Evolutionary conservation across 2,329 filamentous ascomycete species (phyloP), one percentile per base, ranked within the genome.

Genomic region (Curvularia sp.): DNA sequence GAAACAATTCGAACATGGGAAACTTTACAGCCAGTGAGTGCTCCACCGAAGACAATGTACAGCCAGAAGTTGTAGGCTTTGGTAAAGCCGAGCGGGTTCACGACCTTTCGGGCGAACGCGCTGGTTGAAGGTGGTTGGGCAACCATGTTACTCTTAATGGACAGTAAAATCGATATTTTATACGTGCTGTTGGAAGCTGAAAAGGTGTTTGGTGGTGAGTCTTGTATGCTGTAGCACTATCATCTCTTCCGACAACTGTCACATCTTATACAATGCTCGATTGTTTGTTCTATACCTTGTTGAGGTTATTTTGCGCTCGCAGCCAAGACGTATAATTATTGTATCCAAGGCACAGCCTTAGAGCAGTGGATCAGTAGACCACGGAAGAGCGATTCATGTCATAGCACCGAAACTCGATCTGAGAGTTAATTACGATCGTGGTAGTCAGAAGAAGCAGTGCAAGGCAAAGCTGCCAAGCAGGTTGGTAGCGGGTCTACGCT

Each of bases 51-150:
- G 28, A 66, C 57, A 39, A 68, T 51, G 31, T 81, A 88, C 2
- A 88, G 76, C 38, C 77, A 62, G 63, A 88, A 86, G 70, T 86
- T 88, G 77, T 86, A 87, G 35, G 78, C 79, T 65, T 83, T 84
- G 2, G 75, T 71, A 75, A 88, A 88, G 49, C 86, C 86, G 26
- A 87, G 57, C 2, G 79, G 74, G 43, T 75, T 78, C 47, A 69
- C 65, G 22, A 72, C 52, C 9, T 54, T 62, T 9, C 62, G 55
- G 3, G 62, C 59, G 35, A 58, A 55, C 38, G 56, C 49, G 15
- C 62, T 62, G 48, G 61, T 60, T 28, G 58, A 26, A 38, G 41
- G 33, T 60, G 64, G 20, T 44, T 55, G 20, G 60, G 53, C 8
- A 56, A 39, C 55, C 68, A 70, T 72, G 30, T 5, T 41, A 33